phyloP scores from a whole-genome alignment of 768 basidiomycete genomes.

The Podaxis rugospora region DNA sequence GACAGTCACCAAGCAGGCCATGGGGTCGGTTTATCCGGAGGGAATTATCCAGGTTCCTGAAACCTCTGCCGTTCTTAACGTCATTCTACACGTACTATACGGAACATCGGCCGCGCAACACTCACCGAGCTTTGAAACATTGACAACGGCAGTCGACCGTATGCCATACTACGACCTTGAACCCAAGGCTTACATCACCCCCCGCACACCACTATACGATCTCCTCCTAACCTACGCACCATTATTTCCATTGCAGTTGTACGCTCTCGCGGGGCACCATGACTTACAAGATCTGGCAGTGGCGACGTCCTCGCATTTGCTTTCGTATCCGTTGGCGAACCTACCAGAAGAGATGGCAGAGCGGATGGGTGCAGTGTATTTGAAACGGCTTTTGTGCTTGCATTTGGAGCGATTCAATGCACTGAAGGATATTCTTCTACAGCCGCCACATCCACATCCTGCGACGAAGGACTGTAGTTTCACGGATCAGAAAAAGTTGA shows the following conservation, averaged over 20 bases:
- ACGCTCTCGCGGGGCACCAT: constrained; percentile 27
- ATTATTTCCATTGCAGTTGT: constrained; percentile 30
- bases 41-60: constrained; percentile 38
- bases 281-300: constrained; percentile 33
- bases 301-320: constrained; percentile 31
- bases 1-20: not conserved
- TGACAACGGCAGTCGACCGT: constrained; percentile 36
- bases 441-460: constrained; percentile 26
- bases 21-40: constrained; percentile 26
- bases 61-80: constrained; percentile 40
- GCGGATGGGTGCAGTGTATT: constrained; percentile 31
- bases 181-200: constrained; percentile 19
- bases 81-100: constrained; percentile 51
- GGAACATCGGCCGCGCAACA: constrained; percentile 44
- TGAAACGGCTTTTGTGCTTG: constrained; percentile 32
- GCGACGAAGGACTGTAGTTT: constrained; percentile 25
- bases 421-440: constrained; percentile 25
- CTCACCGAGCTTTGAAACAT: constrained; percentile 41
- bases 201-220: constrained; percentile 21
- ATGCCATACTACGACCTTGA: constrained; percentile 19
- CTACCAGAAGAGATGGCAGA: constrained; percentile 29
- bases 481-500: constrained; percentile 28
- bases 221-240: constrained; percentile 21
- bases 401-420: constrained; percentile 28
- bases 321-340: constrained; percentile 23